phyloP scores from a whole-genome alignment of 2,329 filamentous ascomycete genomes.

The Exophiala mesophila region DNA sequence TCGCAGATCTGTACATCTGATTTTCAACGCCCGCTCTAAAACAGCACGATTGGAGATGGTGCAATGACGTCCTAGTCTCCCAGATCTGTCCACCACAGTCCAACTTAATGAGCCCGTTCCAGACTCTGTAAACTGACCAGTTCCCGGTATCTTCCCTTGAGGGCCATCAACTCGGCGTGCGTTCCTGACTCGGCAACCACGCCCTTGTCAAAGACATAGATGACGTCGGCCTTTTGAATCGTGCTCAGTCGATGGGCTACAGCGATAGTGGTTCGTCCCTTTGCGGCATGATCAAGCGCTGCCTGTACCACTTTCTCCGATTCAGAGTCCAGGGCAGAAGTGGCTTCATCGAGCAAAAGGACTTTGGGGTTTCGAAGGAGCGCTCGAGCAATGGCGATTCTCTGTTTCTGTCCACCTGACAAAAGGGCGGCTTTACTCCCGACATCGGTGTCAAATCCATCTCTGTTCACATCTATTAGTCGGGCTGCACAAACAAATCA shows the following conservation, averaged over 20 bases:
- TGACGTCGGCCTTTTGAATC: constrained; percentile 89
- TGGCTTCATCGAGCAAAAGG: constrained; percentile 75
- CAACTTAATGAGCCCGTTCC: constrained; percentile 49
- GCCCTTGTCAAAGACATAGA: constrained; percentile 94
- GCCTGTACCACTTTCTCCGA: constrained; percentile 56
- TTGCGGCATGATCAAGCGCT: constrained; percentile 73
- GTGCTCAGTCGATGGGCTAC: constrained; percentile 89
- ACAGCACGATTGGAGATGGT: no score
- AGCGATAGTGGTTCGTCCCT: constrained; percentile 84
- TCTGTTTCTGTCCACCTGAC: constrained; percentile 90
- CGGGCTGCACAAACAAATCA: constrained; percentile 17
- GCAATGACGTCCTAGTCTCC: no score
- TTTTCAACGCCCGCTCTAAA: no score
- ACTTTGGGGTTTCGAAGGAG: constrained; percentile 87
- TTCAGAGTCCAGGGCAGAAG: constrained; percentile 48
- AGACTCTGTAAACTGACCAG: constrained; percentile 75
- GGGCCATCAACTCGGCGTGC: constrained; percentile 63
- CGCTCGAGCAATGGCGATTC: constrained; percentile 87
- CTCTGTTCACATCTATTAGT: constrained; percentile 37
- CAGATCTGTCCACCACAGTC: no score
- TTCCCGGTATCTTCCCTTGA: constrained; percentile 65
- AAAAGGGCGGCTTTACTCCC: constrained; percentile 81
- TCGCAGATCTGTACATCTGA: no score
- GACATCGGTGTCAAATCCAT: constrained; percentile 79
- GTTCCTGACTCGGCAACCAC: constrained; percentile 79